Evolutionary conservation across 2,329 filamentous ascomycete species (phyloP).

Genomic region (Thielaviopsis populi): DNA sequence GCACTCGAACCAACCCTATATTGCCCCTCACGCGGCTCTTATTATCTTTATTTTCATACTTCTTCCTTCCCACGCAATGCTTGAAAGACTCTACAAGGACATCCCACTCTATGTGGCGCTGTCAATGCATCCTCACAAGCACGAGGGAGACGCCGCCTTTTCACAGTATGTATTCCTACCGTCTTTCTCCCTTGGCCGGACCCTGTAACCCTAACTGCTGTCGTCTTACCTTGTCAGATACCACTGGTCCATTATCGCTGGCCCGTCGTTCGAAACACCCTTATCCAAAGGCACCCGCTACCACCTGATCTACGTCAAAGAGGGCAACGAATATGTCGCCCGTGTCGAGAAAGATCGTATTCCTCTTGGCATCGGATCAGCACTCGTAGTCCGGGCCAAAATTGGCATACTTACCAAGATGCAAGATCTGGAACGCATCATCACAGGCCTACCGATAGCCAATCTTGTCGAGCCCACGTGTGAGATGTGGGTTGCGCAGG

Average conservation of each 20-base stretch:
- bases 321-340: slow-evolving; percentile 6
- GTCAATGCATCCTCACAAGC: slow-evolving; percentile 14
- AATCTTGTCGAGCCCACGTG: slow-evolving; percentile 12
- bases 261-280: slow-evolving; percentile 13
- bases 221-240: slow-evolving; percentile 1
- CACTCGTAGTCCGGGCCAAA: slow-evolving; percentile 11
- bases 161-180: slow-evolving; percentile 7
- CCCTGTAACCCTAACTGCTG: background rate
- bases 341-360: slow-evolving; percentile 15
- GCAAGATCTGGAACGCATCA: slow-evolving; percentile 14
- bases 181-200: background rate
- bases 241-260: slow-evolving; percentile 15
- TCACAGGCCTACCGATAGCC: slow-evolving; percentile 8
- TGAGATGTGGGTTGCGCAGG: slow-evolving; percentile 15
- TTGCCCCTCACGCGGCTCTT: background rate
- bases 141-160: slow-evolving; percentile 11
- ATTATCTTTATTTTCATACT: background rate
- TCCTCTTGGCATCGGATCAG: slow-evolving; percentile 13
- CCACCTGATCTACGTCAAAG: slow-evolving; percentile 7
- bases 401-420: slow-evolving; percentile 11
- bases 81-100: background rate
- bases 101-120: slow-evolving; percentile 15
- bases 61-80: background rate
- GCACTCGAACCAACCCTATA: background rate
- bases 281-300: slow-evolving; percentile 15